Evolutionary conservation across 2,329 filamentous ascomycete species (phyloP), one percentile per base, ranked within the genome.

Genomic region (Phaeophleospora eucalypticola): DNA sequence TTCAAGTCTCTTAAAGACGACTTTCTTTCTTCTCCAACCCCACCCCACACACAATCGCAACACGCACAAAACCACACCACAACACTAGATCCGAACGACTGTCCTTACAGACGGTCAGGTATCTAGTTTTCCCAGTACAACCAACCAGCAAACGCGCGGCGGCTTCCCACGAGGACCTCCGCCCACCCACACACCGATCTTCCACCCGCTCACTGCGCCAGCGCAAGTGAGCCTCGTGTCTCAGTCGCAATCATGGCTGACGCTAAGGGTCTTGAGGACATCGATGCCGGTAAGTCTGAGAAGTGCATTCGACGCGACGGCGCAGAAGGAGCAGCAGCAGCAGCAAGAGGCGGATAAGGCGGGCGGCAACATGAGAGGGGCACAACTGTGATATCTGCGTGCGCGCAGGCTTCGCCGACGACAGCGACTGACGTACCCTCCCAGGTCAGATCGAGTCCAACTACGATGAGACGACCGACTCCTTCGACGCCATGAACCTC

Each of bases 381-480:
- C 33, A 45, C 19, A 33, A 38, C 36, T 21, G 27, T 37, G n/a
- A 21, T 21, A 41, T 29, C 15, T 38, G 43, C 24, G 29, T 39
- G 16, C 19, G 20, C 37, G 21, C 43, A 37, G 12, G 21, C 39
- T 17, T 16, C 34, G 32, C 35, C 27, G 36, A 43, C 40, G 33
- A 48, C 35, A 52, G 37, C 36, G 20, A 41, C 42, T 42, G 34
- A 43, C 40, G 20, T 36, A 41, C n/a, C 10, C 18, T 15, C 27
- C 38, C 46, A 95, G 91, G 86, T 76, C 89, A 95, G 80, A 98
- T 98, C 82, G 94, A 98, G 83, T 95, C 90, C 71, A 98, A 98
- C 88, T 98, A 97, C 80, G 93, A 98, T 82, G 90, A 97, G 83
- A 90, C 91, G 68, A 91, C 93, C 75, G 94, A 98, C 78, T 95